A percentile compares a stretch with the other conserved stretches of the same genome.
phyloP scores from a whole-genome alignment of 805 yeast species.

The Wickerhamiella alocasiicola region DNA sequence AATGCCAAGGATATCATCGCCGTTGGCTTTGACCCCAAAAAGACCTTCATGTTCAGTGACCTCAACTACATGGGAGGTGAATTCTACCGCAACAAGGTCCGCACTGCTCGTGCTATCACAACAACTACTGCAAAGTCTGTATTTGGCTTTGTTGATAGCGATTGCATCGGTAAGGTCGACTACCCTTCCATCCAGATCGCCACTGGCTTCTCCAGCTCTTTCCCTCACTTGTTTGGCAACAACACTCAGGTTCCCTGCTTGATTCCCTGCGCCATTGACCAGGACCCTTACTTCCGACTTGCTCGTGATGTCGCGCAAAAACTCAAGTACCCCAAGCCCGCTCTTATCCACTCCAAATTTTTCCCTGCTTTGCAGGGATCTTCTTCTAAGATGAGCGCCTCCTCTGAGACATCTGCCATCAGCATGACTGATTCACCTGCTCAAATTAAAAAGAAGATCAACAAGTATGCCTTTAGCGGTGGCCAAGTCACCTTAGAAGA shows the following conservation, averaged over 20 bases:
- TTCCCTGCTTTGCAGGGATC: conserved; percentile 98
- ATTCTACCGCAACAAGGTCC: conserved; percentile 86
- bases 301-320: conserved; percentile 96
- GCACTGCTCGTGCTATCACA: conserved; percentile 87
- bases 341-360: conserved; percentile 84
- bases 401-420: conserved; percentile 82
- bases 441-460: conserved; percentile 85
- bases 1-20: conserved; percentile 90
- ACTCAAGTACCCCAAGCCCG: conserved; percentile 79
- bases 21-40: conserved; percentile 87
- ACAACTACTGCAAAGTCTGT: conserved; percentile 96
- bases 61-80: conserved; percentile 85
- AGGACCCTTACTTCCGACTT: conserved; percentile 95
- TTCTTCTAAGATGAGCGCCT: conserved; percentile 91
- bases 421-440: conserved; percentile 92
- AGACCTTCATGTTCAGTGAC: conserved; percentile 91
- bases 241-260: conserved; percentile 87
- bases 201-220: conserved; percentile 89
- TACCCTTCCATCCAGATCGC: conserved; percentile 95
- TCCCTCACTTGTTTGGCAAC: conserved; percentile 81
- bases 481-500: conserved; percentile 81
- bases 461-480: conserved; percentile 93
- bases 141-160: conserved; percentile 90
- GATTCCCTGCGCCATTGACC: conserved; percentile 98
- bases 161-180: conserved; percentile 86